phyloP scores from a whole-genome alignment of 73 alveolate genomes.

The Paramecium biaurelia region DNA sequence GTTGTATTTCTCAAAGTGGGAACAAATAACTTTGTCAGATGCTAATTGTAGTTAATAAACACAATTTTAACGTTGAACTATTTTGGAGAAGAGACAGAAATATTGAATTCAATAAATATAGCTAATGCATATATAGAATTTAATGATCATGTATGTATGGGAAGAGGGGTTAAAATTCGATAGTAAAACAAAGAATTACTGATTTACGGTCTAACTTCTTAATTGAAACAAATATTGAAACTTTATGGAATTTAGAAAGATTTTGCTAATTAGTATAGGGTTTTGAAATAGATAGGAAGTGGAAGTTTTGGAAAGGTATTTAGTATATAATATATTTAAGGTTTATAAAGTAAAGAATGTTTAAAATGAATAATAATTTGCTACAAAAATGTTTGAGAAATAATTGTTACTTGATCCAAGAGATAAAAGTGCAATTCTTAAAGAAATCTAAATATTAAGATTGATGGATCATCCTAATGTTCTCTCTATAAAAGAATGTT shows the following conservation, averaged over 20 bases:
- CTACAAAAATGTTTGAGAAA: not conserved
- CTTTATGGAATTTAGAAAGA: not conserved
- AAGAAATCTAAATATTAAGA: not conserved
- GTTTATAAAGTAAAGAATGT: constrained; percentile 79
- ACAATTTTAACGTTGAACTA: not conserved
- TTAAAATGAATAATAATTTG: not conserved
- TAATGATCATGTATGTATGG: not conserved
- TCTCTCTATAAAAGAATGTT: constrained; percentile 52
- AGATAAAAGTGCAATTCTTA: not conserved
- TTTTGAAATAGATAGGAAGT: constrained; percentile 66
- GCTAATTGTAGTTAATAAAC: not conserved
- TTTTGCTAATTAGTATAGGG: not conserved
- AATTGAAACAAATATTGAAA: not conserved
- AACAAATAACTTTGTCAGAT: not conserved
- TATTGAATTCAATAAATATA: not conserved
- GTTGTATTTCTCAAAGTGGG: not conserved
- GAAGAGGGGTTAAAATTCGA: not conserved
- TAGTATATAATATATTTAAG: not conserved
- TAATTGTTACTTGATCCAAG: not conserved
- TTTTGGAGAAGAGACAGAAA: not conserved
- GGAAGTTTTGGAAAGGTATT: constrained; percentile 92
- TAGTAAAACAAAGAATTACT: not conserved
- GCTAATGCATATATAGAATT: not conserved
- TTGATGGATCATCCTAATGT: not conserved
- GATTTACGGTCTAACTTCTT: not conserved